These are phyloP conservation scores for Gossypium anomalum DNA, from an alignment of 345 rosid genomes.

Conservation along the genomic window DNA sequence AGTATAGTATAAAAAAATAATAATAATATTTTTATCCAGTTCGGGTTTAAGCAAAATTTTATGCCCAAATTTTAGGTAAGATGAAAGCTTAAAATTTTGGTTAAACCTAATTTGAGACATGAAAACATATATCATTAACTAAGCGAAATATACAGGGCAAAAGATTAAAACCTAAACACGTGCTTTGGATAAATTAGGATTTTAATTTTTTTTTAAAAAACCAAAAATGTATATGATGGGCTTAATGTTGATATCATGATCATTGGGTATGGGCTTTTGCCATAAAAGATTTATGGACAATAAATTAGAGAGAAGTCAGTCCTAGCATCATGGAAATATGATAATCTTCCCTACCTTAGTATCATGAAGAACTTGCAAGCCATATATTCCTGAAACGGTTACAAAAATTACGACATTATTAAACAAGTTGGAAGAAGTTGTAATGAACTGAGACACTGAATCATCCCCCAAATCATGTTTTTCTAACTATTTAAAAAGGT, in stretches of 20 bases:
- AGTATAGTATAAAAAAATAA: too few species aligned
- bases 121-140: accelerated
- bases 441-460: neutral
- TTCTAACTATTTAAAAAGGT: neutral
- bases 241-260: too few species aligned
- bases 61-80: accelerated
- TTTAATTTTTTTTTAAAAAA: too few species aligned
- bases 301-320: too few species aligned
- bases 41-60: too few species aligned
- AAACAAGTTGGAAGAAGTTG: neutral
- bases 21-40: accelerated
- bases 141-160: too few species aligned
- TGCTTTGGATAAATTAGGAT: too few species aligned
- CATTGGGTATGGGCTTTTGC: too few species aligned
- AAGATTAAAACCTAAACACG: too few species aligned
- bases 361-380: neutral
- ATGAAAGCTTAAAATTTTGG: too few species aligned
- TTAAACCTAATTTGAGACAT: accelerated
- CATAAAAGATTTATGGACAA: neutral
- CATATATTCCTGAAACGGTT: neutral
- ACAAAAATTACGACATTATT: neutral
- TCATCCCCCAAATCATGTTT: neutral
- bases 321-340: neutral
- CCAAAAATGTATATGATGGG: too few species aligned
- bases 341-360: neutral